Conservation (phyloP, 306 rosid species). For the Dalbergia cultrata region DNA sequence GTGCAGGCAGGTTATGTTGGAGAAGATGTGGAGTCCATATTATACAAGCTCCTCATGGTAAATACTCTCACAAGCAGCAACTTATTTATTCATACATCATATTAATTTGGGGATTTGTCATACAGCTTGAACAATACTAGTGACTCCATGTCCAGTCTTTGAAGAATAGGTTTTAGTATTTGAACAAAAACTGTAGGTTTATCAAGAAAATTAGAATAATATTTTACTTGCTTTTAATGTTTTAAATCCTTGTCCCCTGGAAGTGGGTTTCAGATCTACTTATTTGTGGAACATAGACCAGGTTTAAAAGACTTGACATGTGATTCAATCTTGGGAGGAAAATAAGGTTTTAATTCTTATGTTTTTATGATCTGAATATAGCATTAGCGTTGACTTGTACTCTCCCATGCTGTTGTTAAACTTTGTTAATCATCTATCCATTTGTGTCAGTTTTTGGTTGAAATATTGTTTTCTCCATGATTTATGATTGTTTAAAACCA, state of each 20-base stretch:
- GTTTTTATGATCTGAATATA: slow-evolving; percentile 24
- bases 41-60: slow-evolving; percentile 94
- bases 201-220: not conserved
- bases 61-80: slow-evolving; percentile 25
- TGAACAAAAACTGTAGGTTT: slow-evolving; percentile 27
- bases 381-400: slow-evolving; percentile 17
- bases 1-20: slow-evolving; percentile 99
- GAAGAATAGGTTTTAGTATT: slow-evolving; percentile 12
- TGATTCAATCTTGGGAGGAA: slow-evolving; percentile 21
- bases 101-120: slow-evolving; percentile 30
- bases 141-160: slow-evolving; percentile 26
- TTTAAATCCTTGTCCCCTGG: slow-evolving; percentile 26
- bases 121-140: slow-evolving; percentile 5
- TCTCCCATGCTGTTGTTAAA: not conserved
- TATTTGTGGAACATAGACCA: not conserved
- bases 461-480: slow-evolving; percentile 9
- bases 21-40: slow-evolving; percentile 97
- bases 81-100: slow-evolving; percentile 9
- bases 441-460: not conserved
- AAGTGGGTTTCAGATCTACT: slow-evolving; percentile 5
- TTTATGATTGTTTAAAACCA: not conserved
- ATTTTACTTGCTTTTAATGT: not conserved
- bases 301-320: not conserved
- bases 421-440: not conserved
- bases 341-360: slow-evolving; percentile 34